These are phyloP conservation scores for Phaffomyces antillensis DNA, from an alignment of 805 yeast genomes.

Conservation along the genomic window DNA sequence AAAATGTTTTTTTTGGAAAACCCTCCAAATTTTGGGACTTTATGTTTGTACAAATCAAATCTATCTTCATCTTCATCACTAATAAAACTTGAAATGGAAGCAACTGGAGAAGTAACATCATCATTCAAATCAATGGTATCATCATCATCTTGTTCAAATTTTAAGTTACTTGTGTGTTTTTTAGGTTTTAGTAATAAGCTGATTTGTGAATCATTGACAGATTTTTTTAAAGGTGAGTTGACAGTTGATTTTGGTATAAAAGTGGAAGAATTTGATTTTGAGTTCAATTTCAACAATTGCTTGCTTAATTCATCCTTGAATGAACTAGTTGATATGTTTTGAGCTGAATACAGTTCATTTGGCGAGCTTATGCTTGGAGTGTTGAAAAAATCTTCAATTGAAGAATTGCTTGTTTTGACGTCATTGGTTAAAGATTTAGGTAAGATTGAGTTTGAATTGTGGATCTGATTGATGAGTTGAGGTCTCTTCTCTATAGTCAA, in stretches of 20 bases:
- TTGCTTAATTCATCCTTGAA: constrained; percentile 8
- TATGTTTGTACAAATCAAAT: constrained; percentile 19
- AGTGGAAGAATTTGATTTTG: constrained; percentile 5
- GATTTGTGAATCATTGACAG: constrained; percentile 7
- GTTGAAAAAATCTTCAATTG: constrained; percentile 23
- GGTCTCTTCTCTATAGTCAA: constrained; percentile 13
- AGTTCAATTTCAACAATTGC: constrained; percentile 4
- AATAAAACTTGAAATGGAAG: too few relatives aligned
- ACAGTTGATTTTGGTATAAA: constrained; percentile 38
- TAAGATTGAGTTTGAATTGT: constrained; percentile 12
- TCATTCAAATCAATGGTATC: neutral
- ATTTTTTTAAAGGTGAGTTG: constrained; percentile 1
- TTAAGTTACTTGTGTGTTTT: neutral
- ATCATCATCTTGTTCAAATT: constrained; percentile 1
- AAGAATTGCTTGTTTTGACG: constrained; percentile 11
- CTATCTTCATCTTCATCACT: constrained; percentile 20
- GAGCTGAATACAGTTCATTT: neutral
- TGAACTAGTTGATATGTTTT: neutral
- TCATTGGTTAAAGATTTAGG: constrained; percentile 12
- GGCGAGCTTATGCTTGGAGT: constrained; percentile 1
- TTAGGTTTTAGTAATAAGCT: too few relatives aligned
- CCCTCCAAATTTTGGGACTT: constrained; percentile 58
- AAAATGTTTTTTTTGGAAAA: constrained; percentile 56
- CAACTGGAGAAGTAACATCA: too few relatives aligned
- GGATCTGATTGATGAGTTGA: neutral